Base-by-base conservation (phyloP, 345 rosid species). In the Melaleuca alternifolia region DNA sequence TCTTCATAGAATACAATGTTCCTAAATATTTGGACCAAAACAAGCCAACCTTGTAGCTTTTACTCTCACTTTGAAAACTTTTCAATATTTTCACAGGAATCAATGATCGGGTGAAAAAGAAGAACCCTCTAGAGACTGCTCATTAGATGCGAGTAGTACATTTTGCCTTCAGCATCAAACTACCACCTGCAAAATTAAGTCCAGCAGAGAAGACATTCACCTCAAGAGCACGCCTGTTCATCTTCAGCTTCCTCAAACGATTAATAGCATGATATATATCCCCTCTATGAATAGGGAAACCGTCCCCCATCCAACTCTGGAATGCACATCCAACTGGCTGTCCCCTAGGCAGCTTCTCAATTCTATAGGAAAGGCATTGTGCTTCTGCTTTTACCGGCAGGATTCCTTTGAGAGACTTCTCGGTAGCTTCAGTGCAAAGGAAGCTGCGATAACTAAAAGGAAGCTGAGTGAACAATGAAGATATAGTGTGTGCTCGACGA, bases 301-400 rank as follows among this genome's bases (percentile, higher is more conserved):
- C 98, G 79, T 95, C 96, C 4, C 94, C 92, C 98, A 96, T 96
- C 98, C 98, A 96, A 75, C 94, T 92, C 88, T 93, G 98, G 85
- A 95, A 93, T n/a, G 96, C 95, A 56, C 88, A 90, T 53, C 98
- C 95, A 89, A 93, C 93, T 11, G 96, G 87, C 88, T 94, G 94
- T 41, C 94, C 93, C 82, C 87, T 92, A 0, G 87, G 89, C 33
- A 96, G 94, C 87, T 92, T 93, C 94, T 96, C 98, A 81, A 97
- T 95, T 90, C 97, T 93, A 79, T 89, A 86, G 84, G 96, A 96
- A 28, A 96, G 91, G 89, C 96, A 93, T 77, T 93, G 92, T 59
- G 90, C 87, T 71, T 87, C 88, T 51, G 91, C 91, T 85, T 87
- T 89, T 53, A 14, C 84, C 0, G 89, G 89, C 18, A 84, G 81